phyloP scores from a whole-genome alignment of 163 green algal genomes.

The Botryococcus braunii region DNA sequence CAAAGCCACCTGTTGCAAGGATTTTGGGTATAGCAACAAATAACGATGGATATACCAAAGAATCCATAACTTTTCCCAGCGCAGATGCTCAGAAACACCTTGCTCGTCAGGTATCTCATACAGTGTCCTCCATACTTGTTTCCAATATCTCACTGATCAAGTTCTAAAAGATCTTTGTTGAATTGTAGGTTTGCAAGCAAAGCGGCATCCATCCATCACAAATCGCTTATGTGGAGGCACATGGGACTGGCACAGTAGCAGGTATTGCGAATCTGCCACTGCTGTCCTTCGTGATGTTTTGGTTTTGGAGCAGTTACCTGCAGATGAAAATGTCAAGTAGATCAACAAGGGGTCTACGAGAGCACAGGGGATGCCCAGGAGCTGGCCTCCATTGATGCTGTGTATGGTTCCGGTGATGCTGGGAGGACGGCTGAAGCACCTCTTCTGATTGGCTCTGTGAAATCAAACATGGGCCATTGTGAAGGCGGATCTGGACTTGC shows the following conservation, averaged over 20 bases:
- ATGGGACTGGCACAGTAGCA: constrained; percentile 12
- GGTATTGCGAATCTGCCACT: constrained; percentile 3
- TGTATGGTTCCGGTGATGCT: constrained; percentile 4
- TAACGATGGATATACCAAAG: not conserved
- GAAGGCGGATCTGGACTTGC: constrained; percentile 11
- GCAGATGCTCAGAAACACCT: not conserved
- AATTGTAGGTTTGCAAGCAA: constrained; percentile 9
- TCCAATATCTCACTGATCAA: too few relatives aligned
- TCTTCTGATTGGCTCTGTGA: constrained; percentile 12
- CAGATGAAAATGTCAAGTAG: constrained; percentile 7
- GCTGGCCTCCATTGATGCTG: constrained; percentile 7
- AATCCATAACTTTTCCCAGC: constrained; percentile 8
- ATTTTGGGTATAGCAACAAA: not conserved
- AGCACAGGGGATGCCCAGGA: constrained; percentile 11
- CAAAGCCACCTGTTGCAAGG: not conserved
- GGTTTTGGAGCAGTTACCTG: constrained; percentile 3
- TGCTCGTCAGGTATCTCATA: not conserved
- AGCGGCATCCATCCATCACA: not conserved
- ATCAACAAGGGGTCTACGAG: too few relatives aligned
- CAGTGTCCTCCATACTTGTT: too few relatives aligned
- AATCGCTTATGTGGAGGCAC: constrained; percentile 9
- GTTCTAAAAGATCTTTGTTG: too few relatives aligned
- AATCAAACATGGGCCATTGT: constrained; percentile 16
- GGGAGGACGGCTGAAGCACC: not conserved
- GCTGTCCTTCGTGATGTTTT: constrained; percentile 2